Percentiles rank a stretch among this genome's conserved stretches.
Evolutionary conservation across 345 rosid genomes (phyloP).

Genomic region (Populus pruinosa): DNA sequence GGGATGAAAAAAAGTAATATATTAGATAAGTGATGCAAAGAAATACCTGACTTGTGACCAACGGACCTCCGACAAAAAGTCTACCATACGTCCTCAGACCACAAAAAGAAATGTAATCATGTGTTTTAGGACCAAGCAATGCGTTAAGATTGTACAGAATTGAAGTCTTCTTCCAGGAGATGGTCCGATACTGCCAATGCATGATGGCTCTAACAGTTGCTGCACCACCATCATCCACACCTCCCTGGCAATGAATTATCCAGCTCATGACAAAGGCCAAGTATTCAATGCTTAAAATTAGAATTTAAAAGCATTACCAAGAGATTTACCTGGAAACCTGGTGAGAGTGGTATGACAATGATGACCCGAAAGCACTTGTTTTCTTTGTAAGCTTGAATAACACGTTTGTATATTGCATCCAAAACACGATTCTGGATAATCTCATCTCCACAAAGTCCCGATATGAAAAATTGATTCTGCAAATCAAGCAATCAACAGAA

Average conservation of each 20-base stretch:
- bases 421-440: constrained; percentile 67
- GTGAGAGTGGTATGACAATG: constrained; percentile 75
- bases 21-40: not conserved
- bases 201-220: constrained; percentile 90
- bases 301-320: not conserved
- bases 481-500: constrained; percentile 18
- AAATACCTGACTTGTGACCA: constrained; percentile 83
- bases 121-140: constrained; percentile 55
- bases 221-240: constrained; percentile 82
- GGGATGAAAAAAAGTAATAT: not conserved
- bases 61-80: constrained; percentile 54
- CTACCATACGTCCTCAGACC: constrained; percentile 82
- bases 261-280: not conserved
- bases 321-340: constrained; percentile 81
- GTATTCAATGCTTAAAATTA: not conserved
- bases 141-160: constrained; percentile 58
- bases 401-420: constrained; percentile 71
- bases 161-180: constrained; percentile 70
- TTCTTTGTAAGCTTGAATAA: constrained; percentile 68
- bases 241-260: constrained; percentile 52
- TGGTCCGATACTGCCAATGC: constrained; percentile 95
- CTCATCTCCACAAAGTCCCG: constrained; percentile 79
- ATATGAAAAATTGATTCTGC: constrained; percentile 92
- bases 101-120: constrained; percentile 76
- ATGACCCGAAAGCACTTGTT: constrained; percentile 63